Conservation (phyloP, 345 rosid species). For the Populus pruinosa region DNA sequence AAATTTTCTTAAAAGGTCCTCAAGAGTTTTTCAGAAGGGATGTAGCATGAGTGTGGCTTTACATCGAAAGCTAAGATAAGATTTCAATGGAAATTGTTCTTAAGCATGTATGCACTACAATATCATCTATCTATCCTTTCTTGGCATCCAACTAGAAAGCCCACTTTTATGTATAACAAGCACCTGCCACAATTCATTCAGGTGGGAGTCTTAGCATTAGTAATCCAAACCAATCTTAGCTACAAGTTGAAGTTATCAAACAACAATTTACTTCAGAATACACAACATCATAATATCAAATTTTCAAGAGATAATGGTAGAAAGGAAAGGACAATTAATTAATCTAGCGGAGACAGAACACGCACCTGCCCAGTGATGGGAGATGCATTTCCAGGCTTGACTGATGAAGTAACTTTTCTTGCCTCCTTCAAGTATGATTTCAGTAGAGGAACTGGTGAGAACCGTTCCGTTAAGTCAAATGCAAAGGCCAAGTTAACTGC, state of each 20-base stretch:
- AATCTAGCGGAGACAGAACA: not conserved
- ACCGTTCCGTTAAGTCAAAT: constrained; percentile 77
- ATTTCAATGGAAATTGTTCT: not conserved
- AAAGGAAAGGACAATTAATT: not conserved
- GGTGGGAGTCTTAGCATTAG: not conserved
- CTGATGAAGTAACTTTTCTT: constrained; percentile 58
- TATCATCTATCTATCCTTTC: no score
- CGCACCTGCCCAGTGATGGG: constrained; percentile 57
- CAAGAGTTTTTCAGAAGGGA: not conserved
- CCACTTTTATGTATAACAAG: not conserved
- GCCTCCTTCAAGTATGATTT: constrained; percentile 86
- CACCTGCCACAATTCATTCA: not conserved
- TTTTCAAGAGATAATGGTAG: not conserved
- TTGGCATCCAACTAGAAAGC: not conserved
- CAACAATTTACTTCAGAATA: not conserved
- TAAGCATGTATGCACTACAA: not conserved
- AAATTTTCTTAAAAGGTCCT: not conserved
- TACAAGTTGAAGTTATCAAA: not conserved
- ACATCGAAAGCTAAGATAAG: not conserved
- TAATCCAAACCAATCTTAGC: not conserved
- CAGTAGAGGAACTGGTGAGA: constrained; percentile 72
- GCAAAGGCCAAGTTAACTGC: constrained; percentile 98
- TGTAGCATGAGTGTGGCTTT: not conserved
- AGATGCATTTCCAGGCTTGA: constrained; percentile 58
- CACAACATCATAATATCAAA: not conserved